These are phyloP conservation scores for Fomitiporia mediterranea DNA, from an alignment of 1,284 basidiomycete genomes.

Conservation along the genomic window DNA sequence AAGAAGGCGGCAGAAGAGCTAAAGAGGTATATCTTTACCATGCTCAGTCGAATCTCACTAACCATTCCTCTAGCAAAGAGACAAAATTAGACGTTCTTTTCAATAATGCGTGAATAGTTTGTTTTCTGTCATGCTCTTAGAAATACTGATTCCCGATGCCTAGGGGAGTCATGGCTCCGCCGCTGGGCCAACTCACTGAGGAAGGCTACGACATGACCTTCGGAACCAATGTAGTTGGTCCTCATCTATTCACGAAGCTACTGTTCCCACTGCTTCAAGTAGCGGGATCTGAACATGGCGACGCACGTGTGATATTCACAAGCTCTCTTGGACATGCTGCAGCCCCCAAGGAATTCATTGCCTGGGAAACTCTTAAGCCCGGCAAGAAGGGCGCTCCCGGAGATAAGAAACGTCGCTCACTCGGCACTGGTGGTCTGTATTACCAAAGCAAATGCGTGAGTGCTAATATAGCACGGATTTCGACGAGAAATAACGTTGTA, in stretches of 20 bases:
- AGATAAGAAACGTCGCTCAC: constrained; percentile 20
- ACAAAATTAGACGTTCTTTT: constrained; percentile 23
- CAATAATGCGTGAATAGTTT: constrained; percentile 24
- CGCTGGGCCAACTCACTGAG: constrained; percentile 30
- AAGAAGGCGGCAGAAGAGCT: constrained; percentile 39
- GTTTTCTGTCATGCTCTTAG: neutral
- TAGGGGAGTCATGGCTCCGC: constrained; percentile 40
- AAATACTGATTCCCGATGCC: neutral
- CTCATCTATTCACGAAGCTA: constrained; percentile 36
- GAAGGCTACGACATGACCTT: constrained; percentile 32
- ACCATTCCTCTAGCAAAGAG: constrained; percentile 24
- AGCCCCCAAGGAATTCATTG: constrained; percentile 16
- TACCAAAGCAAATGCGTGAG: constrained; percentile 36
- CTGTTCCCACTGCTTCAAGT: constrained; percentile 37
- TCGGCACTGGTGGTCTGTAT: constrained; percentile 29
- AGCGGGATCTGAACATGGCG: constrained; percentile 25
- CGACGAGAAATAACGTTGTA: neutral
- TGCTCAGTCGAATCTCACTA: neutral
- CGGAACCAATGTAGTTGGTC: constrained; percentile 23
- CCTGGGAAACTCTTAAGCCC: constrained; percentile 17
- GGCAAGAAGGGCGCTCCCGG: neutral
- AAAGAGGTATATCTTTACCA: constrained; percentile 24
- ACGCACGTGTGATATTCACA: constrained; percentile 36
- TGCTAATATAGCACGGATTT: constrained; percentile 4
- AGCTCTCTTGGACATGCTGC: constrained; percentile 25